Percentiles rank a stretch among this genome's conserved stretches.
phyloP scores from a whole-genome alignment of 73 alveolate species.

The Tetrahymena borealis region DNA sequence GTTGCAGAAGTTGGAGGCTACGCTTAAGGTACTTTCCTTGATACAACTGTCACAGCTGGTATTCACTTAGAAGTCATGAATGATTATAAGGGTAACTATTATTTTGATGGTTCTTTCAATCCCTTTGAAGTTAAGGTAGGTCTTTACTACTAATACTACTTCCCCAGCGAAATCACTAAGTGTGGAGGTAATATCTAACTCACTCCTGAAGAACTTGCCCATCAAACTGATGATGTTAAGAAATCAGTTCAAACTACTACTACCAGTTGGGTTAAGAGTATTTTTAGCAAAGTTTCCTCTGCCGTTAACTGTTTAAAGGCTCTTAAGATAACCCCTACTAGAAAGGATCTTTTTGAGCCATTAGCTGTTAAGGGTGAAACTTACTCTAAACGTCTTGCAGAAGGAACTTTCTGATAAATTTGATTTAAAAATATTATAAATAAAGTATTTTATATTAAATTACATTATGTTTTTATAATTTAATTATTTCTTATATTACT shows the following conservation, averaged over 20 bases:
- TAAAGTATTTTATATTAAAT: not conserved
- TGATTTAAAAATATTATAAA: not conserved
- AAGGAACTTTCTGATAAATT: not conserved
- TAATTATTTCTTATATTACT: not conserved
- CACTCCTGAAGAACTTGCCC: not conserved
- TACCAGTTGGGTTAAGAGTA: not conserved
- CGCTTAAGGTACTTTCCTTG: not conserved
- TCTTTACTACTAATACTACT: not conserved
- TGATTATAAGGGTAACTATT: not conserved
- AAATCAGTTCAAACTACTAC: not conserved
- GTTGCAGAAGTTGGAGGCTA: not conserved
- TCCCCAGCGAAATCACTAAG: not conserved
- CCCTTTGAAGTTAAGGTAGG: not conserved
- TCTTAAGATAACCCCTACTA: not conserved
- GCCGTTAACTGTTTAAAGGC: not conserved
- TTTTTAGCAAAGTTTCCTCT: not conserved
- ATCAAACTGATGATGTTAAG: not conserved
- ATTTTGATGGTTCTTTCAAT: not conserved
- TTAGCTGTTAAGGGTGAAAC: not conserved
- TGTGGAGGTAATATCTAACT: not conserved
- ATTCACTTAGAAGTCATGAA: not conserved
- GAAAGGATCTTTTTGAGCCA: not conserved
- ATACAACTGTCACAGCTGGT: not conserved
- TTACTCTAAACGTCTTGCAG: not conserved
- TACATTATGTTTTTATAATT: not conserved